Evolutionary conservation across 2,329 filamentous ascomycete species (phyloP).

Genomic region (Fusarium sublunatum): DNA sequence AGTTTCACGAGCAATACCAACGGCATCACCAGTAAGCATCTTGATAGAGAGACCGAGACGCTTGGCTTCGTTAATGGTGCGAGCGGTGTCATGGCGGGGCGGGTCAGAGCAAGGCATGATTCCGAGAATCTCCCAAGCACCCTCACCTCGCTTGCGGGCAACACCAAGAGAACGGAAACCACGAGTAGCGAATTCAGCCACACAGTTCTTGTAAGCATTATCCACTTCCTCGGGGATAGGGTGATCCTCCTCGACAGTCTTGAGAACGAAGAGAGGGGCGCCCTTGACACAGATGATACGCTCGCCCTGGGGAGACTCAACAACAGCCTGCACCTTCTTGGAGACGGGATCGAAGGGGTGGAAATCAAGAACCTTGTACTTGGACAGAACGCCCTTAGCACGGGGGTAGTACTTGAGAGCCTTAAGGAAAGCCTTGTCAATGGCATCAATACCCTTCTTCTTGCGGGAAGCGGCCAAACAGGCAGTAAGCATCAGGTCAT

Average conservation of each 20-base stretch:
- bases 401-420: slow-evolving; percentile 83
- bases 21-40: slow-evolving; percentile 95
- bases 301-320: slow-evolving; percentile 85
- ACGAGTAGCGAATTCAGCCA: slow-evolving; percentile 90
- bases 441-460: slow-evolving; percentile 95
- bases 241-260: slow-evolving; percentile 88
- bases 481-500: slow-evolving; percentile 92
- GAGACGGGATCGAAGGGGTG: slow-evolving; percentile 91
- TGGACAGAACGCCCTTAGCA: slow-evolving; percentile 81
- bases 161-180: slow-evolving; percentile 95
- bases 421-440: slow-evolving; percentile 95
- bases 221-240: slow-evolving; percentile 80
- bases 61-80: slow-evolving; percentile 92
- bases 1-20: slow-evolving; percentile 92
- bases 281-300: slow-evolving; percentile 91
- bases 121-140: slow-evolving; percentile 89
- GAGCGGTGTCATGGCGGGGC: slow-evolving; percentile 88
- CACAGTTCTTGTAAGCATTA: slow-evolving; percentile 90
- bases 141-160: slow-evolving; percentile 86
- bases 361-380: slow-evolving; percentile 88
- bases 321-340: slow-evolving; percentile 89
- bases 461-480: slow-evolving; percentile 91
- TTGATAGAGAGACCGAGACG: slow-evolving; percentile 89
- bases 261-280: slow-evolving; percentile 86
- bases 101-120: slow-evolving; percentile 96